Evolutionary conservation across 208 protist species (phyloP).

Genomic region (Wallacemonas sp.): DNA sequence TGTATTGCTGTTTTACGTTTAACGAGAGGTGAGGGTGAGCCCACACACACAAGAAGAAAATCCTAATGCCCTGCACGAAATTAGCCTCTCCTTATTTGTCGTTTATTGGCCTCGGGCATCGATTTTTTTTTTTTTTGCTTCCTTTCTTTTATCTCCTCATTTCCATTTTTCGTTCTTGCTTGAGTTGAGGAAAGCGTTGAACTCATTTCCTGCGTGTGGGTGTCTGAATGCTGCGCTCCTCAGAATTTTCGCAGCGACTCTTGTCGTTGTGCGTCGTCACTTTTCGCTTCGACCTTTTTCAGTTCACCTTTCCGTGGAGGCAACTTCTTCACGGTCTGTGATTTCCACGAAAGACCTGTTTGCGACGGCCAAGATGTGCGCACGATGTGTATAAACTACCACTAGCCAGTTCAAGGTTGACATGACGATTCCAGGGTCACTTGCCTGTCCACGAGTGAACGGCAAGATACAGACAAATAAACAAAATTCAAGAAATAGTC

Average conservation of each 20-base stretch:
- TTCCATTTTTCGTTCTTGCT: slow-evolving; percentile 14
- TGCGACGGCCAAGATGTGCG: too few relatives aligned
- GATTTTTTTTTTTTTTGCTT: not conserved
- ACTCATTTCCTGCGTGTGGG: too few relatives aligned
- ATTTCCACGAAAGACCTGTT: not conserved
- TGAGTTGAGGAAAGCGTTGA: not conserved
- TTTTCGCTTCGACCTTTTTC: not conserved
- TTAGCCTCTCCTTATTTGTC: not conserved
- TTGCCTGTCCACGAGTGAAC: too few relatives aligned
- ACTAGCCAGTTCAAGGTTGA: too few relatives aligned
- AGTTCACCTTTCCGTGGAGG: not conserved
- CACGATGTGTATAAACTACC: too few relatives aligned
- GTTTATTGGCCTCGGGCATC: not conserved
- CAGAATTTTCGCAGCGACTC: not conserved
- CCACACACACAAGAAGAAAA: not conserved
- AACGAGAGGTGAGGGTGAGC: not conserved
- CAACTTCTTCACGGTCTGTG: not conserved
- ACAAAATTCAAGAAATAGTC: too few relatives aligned
- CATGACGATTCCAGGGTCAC: too few relatives aligned
- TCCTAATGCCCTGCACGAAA: too few relatives aligned
- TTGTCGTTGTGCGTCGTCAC: not conserved
- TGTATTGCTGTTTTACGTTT: not conserved
- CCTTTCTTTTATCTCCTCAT: slow-evolving; percentile 8
- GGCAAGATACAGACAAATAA: too few relatives aligned
- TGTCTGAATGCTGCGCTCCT: too few relatives aligned